phyloP scores from a whole-genome alignment of 352 stramenopile genomes.

The Pythium oligandrum region DNA sequence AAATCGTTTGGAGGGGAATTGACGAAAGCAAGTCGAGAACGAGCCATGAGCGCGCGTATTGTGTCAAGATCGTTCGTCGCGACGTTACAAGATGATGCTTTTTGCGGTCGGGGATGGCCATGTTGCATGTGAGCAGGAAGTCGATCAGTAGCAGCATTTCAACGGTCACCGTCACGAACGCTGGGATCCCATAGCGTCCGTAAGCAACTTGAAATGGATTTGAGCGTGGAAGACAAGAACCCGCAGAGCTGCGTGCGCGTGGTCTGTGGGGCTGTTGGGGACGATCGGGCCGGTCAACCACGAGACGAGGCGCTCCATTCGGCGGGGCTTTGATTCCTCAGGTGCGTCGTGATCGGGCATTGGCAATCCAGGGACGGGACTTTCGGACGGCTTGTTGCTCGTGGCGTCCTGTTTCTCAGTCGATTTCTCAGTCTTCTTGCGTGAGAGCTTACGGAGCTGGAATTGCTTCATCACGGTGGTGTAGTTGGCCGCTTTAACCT shows the following conservation, averaged over 20 bases:
- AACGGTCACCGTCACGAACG: not conserved
- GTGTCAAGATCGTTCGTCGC: slow-evolving; percentile 15
- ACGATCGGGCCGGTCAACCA: not conserved
- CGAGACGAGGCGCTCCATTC: not conserved
- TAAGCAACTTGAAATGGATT: slow-evolving; percentile 19
- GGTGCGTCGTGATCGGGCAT: no score
- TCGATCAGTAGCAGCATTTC: slow-evolving; percentile 17
- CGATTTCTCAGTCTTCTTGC: no score
- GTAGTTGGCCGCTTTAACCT: no score
- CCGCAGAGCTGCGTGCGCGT: slow-evolving; percentile 10
- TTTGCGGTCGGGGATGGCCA: slow-evolving; percentile 22
- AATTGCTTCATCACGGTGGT: no score
- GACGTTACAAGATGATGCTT: slow-evolving; percentile 18
- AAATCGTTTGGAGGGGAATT: slow-evolving; percentile 4
- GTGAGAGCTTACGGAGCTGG: no score
- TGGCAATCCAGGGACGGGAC: no score
- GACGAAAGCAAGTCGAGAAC: slow-evolving; percentile 18
- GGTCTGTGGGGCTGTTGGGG: no score
- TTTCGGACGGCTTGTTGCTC: no score
- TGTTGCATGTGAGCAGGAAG: slow-evolving; percentile 27
- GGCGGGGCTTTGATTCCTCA: no score
- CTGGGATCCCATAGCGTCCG: not conserved
- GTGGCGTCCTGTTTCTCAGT: no score
- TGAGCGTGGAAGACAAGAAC: slow-evolving; percentile 30
- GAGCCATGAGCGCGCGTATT: slow-evolving; percentile 24